A percentile compares a stretch with the other conserved stretches of the same genome.
phyloP scores from a whole-genome alignment of 129 eudicot species.

The Solidago caesia region DNA sequence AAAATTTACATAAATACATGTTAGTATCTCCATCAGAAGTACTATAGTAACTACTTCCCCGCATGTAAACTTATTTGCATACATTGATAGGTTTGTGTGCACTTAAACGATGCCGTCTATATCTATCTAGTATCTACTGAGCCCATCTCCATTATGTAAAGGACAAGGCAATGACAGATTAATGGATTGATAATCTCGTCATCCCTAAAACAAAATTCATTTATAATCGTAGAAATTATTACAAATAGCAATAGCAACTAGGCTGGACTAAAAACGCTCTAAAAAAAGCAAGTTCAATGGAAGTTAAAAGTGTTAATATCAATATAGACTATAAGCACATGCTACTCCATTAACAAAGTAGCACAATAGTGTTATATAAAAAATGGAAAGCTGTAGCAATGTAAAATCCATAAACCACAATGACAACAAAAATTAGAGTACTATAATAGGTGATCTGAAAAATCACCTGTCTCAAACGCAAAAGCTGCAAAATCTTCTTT shows the following conservation, averaged over 20 bases:
- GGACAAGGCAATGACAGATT: no score
- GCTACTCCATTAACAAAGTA: neutral
- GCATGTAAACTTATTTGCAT: no score
- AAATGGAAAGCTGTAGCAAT: neutral
- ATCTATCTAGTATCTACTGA: no score
- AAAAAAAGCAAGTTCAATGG: neutral
- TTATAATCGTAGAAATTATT: neutral
- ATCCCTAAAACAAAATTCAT: no score
- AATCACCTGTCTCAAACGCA: conserved; percentile 82
- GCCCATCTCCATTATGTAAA: no score
- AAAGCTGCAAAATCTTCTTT: conserved; percentile 74
- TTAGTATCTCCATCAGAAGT: no score
- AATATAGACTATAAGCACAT: neutral
- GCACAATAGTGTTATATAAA: neutral
- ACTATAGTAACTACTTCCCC: no score
- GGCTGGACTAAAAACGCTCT: neutral
- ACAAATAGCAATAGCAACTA: no score
- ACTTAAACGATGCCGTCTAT: no score
- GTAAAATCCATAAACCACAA: neutral
- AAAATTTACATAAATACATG: no score
- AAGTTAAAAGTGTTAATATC: neutral
- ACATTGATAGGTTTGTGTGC: no score
- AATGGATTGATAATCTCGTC: no score
- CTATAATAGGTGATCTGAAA: neutral
- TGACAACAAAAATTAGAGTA: neutral